Percentiles rank a stretch among this genome's conserved stretches.
These are phyloP conservation scores for Naganishia sp. DNA, from an alignment of 1,284 basidiomycete genomes.

Conservation along the genomic window DNA sequence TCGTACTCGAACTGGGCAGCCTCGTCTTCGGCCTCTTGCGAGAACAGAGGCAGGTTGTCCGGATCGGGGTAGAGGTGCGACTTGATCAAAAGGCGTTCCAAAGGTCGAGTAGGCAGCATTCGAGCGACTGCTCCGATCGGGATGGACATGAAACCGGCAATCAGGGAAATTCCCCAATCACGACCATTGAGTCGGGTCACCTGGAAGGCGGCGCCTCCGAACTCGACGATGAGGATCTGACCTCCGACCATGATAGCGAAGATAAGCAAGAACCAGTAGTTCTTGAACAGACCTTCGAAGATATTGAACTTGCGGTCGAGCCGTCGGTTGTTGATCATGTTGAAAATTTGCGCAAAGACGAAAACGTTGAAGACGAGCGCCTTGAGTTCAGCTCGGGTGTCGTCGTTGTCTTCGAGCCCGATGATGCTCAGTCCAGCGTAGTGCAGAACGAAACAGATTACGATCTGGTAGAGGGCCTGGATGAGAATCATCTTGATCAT, in stretches of 20 bases:
- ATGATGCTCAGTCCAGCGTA: conserved; percentile 78
- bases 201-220: conserved; percentile 88
- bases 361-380: conserved; percentile 95
- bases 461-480: conserved; percentile 86
- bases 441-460: conserved; percentile 83
- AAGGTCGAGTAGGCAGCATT: conserved; percentile 73
- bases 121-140: conserved; percentile 85
- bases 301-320: conserved; percentile 85
- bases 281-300: conserved; percentile 77
- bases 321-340: conserved; percentile 87
- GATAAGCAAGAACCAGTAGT: conserved; percentile 85
- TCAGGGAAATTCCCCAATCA: conserved; percentile 90
- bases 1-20: conserved; percentile 61
- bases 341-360: conserved; percentile 93
- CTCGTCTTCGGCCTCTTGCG: conserved; percentile 61
- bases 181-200: conserved; percentile 75
- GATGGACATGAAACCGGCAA: conserved; percentile 78
- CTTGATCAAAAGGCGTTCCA: conserved; percentile 70
- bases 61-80: conserved; percentile 69
- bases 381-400: conserved; percentile 62
- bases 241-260: conserved; percentile 78
- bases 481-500: conserved; percentile 94
- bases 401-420: conserved; percentile 56
- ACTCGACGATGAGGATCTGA: conserved; percentile 85
- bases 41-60: conserved; percentile 65